These are phyloP conservation scores for Pseudogymnoascus sp. DNA, from an alignment of 2,329 filamentous ascomycete species.

Conservation along the genomic window DNA sequence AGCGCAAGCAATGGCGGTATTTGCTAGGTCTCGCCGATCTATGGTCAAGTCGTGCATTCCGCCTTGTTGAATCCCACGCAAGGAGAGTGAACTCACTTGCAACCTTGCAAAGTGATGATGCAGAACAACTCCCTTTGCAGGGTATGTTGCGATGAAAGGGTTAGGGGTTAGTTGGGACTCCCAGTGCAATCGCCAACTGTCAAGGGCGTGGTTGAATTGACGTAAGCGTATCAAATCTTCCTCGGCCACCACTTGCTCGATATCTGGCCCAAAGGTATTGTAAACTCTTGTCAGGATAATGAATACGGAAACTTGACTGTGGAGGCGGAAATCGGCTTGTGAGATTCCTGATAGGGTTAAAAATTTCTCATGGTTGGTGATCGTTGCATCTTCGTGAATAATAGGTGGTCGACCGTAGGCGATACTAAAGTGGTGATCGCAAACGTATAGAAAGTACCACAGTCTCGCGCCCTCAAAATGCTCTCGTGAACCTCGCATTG, in stretches of 20 bases:
- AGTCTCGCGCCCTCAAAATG: constrained; percentile 48
- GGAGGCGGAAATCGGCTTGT: constrained; percentile 45
- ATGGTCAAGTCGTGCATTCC: constrained; percentile 14
- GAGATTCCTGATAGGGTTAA: constrained; percentile 42
- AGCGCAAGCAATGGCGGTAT: constrained; percentile 20
- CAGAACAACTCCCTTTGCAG: constrained; percentile 23
- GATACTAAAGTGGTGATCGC: constrained; percentile 58
- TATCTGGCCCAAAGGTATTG: constrained; percentile 49
- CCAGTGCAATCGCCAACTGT: constrained; percentile 32
- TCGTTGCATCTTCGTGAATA: constrained; percentile 48
- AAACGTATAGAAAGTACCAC: constrained; percentile 57
- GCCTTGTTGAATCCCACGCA: constrained; percentile 19
- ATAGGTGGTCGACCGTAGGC: constrained; percentile 55
- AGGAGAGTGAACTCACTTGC: constrained; percentile 29
- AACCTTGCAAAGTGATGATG: constrained; percentile 30
- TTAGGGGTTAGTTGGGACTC: constrained; percentile 22
- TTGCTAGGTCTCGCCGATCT: constrained; percentile 17
- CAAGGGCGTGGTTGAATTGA: constrained; percentile 31
- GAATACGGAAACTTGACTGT: constrained; percentile 52
- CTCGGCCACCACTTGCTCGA: constrained; percentile 39
- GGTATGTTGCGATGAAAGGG: constrained; percentile 18
- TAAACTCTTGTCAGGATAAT: constrained; percentile 51
- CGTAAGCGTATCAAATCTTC: constrained; percentile 26
- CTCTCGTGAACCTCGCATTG: constrained; percentile 38
- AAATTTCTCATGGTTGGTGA: constrained; percentile 49